Conservation (phyloP, 345 rosid genomes). For the Microthlaspi erraticum region DNA sequence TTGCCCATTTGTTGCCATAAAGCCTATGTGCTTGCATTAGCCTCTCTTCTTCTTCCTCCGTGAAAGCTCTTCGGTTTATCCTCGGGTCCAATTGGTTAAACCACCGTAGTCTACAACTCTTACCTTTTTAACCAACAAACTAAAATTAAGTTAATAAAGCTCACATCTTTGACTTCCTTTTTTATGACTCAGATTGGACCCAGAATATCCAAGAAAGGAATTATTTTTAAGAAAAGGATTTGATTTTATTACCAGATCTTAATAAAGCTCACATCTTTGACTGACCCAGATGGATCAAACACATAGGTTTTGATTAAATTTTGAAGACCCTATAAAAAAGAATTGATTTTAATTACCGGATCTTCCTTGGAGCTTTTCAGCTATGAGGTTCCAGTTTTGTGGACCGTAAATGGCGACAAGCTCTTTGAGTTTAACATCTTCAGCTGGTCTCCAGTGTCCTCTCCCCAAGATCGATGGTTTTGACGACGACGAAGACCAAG, state of each 20-base stretch:
- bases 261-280: neutral
- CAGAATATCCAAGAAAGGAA: neutral
- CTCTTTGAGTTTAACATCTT: slow-evolving; percentile 89
- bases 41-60: slow-evolving; percentile 95
- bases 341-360: slow-evolving; percentile 62
- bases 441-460: slow-evolving; percentile 98
- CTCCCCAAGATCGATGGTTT: slow-evolving; percentile 49
- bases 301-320: slow-evolving; percentile 12
- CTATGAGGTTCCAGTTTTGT: slow-evolving; percentile 98
- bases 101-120: slow-evolving; percentile 97
- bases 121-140: slow-evolving; percentile 54
- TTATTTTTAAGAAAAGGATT: neutral
- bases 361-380: slow-evolving; percentile 91
- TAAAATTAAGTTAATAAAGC: slow-evolving; percentile 8
- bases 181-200: slow-evolving; percentile 15
- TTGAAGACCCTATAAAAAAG: neutral
- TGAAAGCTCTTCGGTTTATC: slow-evolving; percentile 87
- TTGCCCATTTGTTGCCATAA: slow-evolving; percentile 98
- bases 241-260: slow-evolving; percentile 5
- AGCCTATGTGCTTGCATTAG: slow-evolving; percentile 91
- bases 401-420: slow-evolving; percentile 94
- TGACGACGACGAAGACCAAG: slow-evolving; percentile 68
- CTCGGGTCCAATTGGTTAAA: slow-evolving; percentile 97
- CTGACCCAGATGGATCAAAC: slow-evolving; percentile 11
- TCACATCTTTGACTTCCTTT: slow-evolving; percentile 12